Conservation (phyloP, 2,329 filamentous ascomycete species). For the Arthroderma uncinatum region DNA sequence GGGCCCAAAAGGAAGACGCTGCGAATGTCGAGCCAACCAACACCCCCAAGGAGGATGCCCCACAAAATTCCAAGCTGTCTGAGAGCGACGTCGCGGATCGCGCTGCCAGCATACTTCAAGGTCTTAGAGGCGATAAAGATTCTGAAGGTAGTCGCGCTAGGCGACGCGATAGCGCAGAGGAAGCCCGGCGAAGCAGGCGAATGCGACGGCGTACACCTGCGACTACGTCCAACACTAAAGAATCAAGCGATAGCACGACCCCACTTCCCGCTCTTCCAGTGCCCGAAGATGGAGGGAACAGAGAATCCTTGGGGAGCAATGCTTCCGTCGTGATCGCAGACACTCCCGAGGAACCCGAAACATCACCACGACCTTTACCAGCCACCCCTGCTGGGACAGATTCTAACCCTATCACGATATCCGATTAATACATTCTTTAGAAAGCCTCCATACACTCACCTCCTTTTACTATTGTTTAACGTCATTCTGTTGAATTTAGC, state of each 20-base stretch:
- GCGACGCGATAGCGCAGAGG: conserved; percentile 63
- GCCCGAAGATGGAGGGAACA: neutral
- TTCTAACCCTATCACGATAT: conserved; percentile 4
- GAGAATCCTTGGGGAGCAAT: conserved; percentile 1
- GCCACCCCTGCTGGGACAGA: neutral
- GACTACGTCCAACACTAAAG: conserved; percentile 27
- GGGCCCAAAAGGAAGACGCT: conserved; percentile 41
- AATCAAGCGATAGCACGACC: conserved; percentile 8
- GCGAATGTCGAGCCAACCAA: conserved; percentile 33
- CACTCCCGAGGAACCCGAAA: neutral
- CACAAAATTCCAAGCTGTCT: conserved; percentile 25
- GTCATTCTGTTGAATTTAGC: neutral
- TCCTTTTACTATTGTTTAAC: neutral
- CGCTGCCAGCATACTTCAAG: conserved; percentile 72
- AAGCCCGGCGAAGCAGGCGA: conserved; percentile 59
- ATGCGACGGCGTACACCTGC: conserved; percentile 52
- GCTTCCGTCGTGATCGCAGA: neutral
- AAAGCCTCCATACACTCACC: neutral
- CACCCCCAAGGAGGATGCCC: conserved; percentile 25
- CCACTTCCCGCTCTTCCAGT: conserved; percentile 2
- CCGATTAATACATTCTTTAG: conserved; percentile 1
- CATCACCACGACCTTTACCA: neutral
- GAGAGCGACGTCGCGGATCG: conserved; percentile 65
- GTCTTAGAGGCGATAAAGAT: conserved; percentile 56
- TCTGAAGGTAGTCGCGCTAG: conserved; percentile 49